Conservation (phyloP, 1,284 basidiomycete genomes). For the Wallemia hederae region DNA sequence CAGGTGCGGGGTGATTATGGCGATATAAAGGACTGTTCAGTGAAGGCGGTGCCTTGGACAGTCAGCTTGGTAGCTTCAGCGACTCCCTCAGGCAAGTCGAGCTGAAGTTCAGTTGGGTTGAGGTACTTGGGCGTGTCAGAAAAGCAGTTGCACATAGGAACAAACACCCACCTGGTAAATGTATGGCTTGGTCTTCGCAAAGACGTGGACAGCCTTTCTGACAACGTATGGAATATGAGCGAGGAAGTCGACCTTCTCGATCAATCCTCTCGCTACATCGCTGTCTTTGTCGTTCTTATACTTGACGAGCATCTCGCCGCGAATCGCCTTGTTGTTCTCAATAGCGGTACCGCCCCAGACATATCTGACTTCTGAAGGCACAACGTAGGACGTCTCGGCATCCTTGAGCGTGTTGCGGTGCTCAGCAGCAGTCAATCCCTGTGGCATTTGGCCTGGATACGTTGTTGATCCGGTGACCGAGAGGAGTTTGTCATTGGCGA, state of each 20-base stretch:
- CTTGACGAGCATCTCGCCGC: slow-evolving; percentile 26
- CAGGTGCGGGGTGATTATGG: no score
- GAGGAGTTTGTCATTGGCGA: slow-evolving; percentile 19
- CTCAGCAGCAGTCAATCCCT: background rate
- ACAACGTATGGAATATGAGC: slow-evolving; percentile 81
- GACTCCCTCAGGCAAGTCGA: background rate
- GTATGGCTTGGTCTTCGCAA: slow-evolving; percentile 69
- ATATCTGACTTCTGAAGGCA: background rate
- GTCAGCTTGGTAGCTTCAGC: background rate
- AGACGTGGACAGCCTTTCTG: slow-evolving; percentile 65
- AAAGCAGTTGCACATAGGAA: slow-evolving; percentile 9
- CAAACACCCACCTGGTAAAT: slow-evolving; percentile 45
- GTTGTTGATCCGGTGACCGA: background rate
- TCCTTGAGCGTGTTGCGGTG: background rate
- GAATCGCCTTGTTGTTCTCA: slow-evolving; percentile 29
- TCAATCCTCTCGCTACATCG: slow-evolving; percentile 9
- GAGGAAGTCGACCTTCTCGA: slow-evolving; percentile 51
- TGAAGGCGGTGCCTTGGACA: background rate
- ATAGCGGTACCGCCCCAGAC: slow-evolving; percentile 19
- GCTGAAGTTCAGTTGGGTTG: background rate
- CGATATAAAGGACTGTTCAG: background rate
- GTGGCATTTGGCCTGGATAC: background rate
- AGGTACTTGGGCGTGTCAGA: background rate
- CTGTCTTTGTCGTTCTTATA: slow-evolving; percentile 71
- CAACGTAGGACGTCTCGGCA: background rate